A percentile compares a stretch with the other conserved stretches of the same genome.
Conservation (phyloP, 371 early-diverging fungal genomes). For the Saksenaea oblongispora region DNA sequence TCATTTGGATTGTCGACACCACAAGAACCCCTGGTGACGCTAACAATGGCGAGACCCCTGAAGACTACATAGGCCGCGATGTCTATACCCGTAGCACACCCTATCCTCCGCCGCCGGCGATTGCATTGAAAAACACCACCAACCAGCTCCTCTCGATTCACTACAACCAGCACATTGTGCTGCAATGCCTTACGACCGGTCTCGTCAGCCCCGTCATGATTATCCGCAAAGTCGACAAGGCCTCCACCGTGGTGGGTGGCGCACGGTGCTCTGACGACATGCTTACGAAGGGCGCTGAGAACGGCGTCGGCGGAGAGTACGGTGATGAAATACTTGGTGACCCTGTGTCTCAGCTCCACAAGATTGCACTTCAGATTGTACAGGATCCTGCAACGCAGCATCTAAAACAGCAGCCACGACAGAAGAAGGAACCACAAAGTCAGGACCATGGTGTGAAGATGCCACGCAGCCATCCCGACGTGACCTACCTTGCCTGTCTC, state of each 20-base stretch:
- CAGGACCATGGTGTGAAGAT: slow-evolving; percentile 13
- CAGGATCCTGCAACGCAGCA: slow-evolving; percentile 27
- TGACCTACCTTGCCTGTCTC: slow-evolving; percentile 75
- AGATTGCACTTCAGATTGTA: slow-evolving; percentile 83
- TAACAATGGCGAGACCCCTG: slow-evolving; percentile 14
- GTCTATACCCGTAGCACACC: slow-evolving; percentile 34
- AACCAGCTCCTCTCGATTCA: slow-evolving; percentile 30
- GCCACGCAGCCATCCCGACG: slow-evolving; percentile 48
- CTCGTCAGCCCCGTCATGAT: slow-evolving; percentile 75
- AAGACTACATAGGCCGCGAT: slow-evolving; percentile 26
- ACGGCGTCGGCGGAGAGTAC: slow-evolving; percentile 30
- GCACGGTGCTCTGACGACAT: slow-evolving; percentile 15
- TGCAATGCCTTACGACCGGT: slow-evolving; percentile 76
- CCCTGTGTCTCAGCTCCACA: slow-evolving; percentile 90
- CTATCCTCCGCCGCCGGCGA: slow-evolving; percentile 30
- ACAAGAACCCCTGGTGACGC: slow-evolving; percentile 35
- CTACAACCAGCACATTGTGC: slow-evolving; percentile 76
- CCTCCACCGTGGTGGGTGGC: slow-evolving; percentile 66
- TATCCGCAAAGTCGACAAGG: slow-evolving; percentile 74
- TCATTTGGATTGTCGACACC: slow-evolving; percentile 84
- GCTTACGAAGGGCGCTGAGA: background rate
- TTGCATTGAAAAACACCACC: slow-evolving; percentile 22
- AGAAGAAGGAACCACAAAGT: slow-evolving; percentile 2
- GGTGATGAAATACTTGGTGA: slow-evolving; percentile 51
- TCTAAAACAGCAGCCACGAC: slow-evolving; percentile 3